phyloP scores from a whole-genome alignment of 225 moss, liverwort and hornwort species.

The Ulota crispa region DNA sequence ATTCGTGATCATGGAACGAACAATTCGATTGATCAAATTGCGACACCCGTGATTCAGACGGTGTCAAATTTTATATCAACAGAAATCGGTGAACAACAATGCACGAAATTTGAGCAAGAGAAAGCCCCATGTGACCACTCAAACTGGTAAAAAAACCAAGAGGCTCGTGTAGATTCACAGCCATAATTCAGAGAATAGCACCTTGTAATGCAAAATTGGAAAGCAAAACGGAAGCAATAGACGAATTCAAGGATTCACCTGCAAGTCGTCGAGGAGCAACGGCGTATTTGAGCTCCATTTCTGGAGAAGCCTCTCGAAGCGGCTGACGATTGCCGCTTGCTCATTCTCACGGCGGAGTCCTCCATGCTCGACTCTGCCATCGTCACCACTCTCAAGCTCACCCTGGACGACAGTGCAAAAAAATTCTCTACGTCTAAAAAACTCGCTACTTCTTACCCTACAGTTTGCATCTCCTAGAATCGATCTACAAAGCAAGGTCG shows the following conservation, averaged over 20 bases:
- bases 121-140: neutral
- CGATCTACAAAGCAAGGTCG: constrained; percentile 5
- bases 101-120: neutral
- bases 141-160: neutral
- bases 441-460: constrained; percentile 2
- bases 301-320: constrained; percentile 45
- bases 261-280: constrained; percentile 43
- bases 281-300: constrained; percentile 63
- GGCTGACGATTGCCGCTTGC: constrained; percentile 33
- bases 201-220: neutral
- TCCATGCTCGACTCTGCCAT: constrained; percentile 13
- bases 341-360: constrained; percentile 27
- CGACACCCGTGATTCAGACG: neutral
- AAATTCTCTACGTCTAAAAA: neutral
- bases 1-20: neutral
- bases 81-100: neutral
- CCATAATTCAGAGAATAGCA: neutral
- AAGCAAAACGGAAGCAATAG: neutral
- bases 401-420: constrained; percentile 17
- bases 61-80: neutral
- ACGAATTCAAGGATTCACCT: constrained; percentile 30
- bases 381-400: constrained; percentile 15
- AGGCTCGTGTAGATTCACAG: neutral
- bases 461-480: neutral
- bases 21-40: neutral